Percentiles rank a stretch among this genome's conserved stretches.
Conservation (phyloP, 1,139 yeast genomes). For the Saccharomyces hybrid region DNA sequence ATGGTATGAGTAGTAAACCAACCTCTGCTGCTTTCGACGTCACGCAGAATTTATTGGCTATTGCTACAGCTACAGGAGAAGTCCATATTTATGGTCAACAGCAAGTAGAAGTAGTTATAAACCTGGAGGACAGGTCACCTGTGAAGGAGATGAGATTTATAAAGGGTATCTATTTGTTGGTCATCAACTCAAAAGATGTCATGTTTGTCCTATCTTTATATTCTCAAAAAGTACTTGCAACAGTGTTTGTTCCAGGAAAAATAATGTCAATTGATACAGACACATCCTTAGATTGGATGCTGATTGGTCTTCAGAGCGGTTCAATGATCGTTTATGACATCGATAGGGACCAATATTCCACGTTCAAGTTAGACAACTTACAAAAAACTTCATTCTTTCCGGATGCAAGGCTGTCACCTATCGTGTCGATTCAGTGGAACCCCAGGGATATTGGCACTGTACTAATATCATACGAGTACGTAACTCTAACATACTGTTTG, state of each 20-base stretch:
- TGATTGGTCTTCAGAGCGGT: constrained; percentile 77
- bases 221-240: constrained; percentile 49
- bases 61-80: constrained; percentile 63
- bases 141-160: constrained; percentile 56
- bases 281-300: constrained; percentile 82
- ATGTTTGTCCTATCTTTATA: constrained; percentile 65
- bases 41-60: constrained; percentile 75
- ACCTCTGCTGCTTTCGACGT: constrained; percentile 75
- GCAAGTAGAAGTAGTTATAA: constrained; percentile 67
- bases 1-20: constrained; percentile 53
- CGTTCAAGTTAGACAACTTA: constrained; percentile 60
- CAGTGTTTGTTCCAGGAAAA: constrained; percentile 48
- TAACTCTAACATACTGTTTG: constrained; percentile 64
- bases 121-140: constrained; percentile 42
- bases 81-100: constrained; percentile 79
- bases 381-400: constrained; percentile 43
- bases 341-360: constrained; percentile 63
- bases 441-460: constrained; percentile 84
- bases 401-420: constrained; percentile 43
- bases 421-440: constrained; percentile 62
- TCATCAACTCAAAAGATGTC: constrained; percentile 46
- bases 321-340: constrained; percentile 68
- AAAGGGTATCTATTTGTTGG: constrained; percentile 73
- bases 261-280: constrained; percentile 68
- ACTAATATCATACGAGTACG: constrained; percentile 62